Conservation (phyloP, 2,329 filamentous ascomycete genomes). For the Cladosporium sp. region DNA sequence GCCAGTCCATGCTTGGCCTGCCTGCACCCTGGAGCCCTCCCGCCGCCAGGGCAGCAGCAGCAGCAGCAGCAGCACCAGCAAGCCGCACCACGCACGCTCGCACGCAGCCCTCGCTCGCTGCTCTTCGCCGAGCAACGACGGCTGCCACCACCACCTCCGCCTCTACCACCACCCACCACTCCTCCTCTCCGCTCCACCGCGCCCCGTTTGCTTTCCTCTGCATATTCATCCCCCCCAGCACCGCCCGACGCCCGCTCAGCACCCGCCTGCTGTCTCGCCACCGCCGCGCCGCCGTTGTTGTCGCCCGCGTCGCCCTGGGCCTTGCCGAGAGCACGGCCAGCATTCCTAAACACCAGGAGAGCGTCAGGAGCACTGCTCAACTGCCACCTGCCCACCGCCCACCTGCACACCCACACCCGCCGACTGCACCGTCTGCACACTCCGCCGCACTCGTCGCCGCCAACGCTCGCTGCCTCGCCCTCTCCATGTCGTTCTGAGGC, state of each 20-base stretch:
- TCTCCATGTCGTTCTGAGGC: constrained; percentile 10
- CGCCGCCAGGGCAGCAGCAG: not conserved
- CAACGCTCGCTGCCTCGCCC: constrained; percentile 4
- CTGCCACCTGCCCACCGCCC: constrained; percentile 2
- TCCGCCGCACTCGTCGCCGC: not conserved
- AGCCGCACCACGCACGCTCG: not conserved
- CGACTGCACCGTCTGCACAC: no score
- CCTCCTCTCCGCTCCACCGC: not conserved
- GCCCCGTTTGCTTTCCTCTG: not conserved
- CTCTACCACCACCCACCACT: not conserved
- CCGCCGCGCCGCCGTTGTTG: constrained; percentile 2
- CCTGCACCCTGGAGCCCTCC: no score
- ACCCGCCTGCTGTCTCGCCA: not conserved
- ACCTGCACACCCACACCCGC: not conserved
- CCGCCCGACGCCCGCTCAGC: not conserved
- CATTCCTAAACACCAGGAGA: constrained; percentile 11
- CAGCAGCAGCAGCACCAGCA: not conserved
- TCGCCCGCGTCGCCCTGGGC: constrained; percentile 6
- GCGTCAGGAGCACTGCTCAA: constrained; percentile 7
- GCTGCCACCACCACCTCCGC: not conserved
- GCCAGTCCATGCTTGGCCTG: no score
- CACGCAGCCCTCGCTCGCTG: no score
- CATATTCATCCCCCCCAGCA: not conserved
- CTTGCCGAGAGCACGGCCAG: constrained; percentile 10
- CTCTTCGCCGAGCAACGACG: no score